Conservation (phyloP, 129 eudicot species). For the Lactuca saligna region DNA sequence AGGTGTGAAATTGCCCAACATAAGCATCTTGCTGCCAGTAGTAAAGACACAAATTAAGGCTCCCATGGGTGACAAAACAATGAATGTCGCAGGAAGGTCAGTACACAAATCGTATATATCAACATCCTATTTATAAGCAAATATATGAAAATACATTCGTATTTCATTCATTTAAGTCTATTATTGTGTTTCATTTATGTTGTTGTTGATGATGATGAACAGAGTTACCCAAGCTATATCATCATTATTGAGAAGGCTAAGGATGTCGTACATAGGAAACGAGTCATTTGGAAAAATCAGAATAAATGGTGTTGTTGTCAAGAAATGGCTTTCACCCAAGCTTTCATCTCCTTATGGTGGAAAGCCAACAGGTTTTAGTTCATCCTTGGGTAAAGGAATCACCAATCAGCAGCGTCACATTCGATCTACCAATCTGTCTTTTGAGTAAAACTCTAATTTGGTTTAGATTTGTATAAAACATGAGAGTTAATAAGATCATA, state of each 20-base stretch:
- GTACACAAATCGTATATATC: background rate
- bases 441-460: conserved; percentile 40
- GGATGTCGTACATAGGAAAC: conserved; percentile 74
- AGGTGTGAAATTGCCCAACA: conserved; percentile 90
- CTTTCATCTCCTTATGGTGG: conserved; percentile 51
- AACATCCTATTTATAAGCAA: no score
- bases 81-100: conserved; percentile 80
- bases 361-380: conserved; percentile 42
- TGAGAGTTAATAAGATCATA: conserved; percentile 9
- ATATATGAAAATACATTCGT: no score
- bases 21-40: conserved; percentile 66
- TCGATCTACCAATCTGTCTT: conserved; percentile 64
- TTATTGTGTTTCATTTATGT: background rate
- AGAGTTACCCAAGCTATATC: conserved; percentile 78
- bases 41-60: conserved; percentile 66
- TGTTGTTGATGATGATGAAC: conserved; percentile 31
- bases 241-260: conserved; percentile 78
- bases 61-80: conserved; percentile 57
- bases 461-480: conserved; percentile 14
- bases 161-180: background rate
- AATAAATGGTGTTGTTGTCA: conserved; percentile 67
- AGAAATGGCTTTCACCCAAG: conserved; percentile 88
- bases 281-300: conserved; percentile 84
- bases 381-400: conserved; percentile 62
- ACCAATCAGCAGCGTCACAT: conserved; percentile 70